Base-by-base conservation (phyloP, 495 filamentous ascomycete genomes). In the Daldinia vernicosa region DNA sequence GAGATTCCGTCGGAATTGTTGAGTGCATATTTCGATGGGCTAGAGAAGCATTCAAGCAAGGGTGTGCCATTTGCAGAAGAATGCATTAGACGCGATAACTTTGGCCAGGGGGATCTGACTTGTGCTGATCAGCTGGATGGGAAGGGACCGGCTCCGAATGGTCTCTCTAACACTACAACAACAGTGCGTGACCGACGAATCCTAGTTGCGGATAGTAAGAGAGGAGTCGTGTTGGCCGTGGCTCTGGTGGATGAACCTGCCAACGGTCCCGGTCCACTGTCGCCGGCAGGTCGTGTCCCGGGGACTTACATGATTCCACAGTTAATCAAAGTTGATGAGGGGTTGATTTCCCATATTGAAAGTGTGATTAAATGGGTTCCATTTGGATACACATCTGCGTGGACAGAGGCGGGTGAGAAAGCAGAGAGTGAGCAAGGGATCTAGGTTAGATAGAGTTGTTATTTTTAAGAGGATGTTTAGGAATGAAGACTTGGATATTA, bases 321-420 rank as follows among this genome's bases (percentile, higher is more conserved):
- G 52, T 55, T 76, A 47, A 40, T 75, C n/a, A 73, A 70, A 30
- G 37, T 75, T 11, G 26, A 59, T 7, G 63, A 69, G 27, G 74
- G 70, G 1, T 59, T 53, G 0, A 75, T 75, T 28, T 55, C 70
- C 30, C 70, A 58, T 3, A 35, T 76, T 9, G 70, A 76, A 47
- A 74, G 67, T 47, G 63, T 69, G 19, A 58, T 74, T 6, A 74
- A 74, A 53, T 76, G 74, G 71, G 62, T 76, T 60, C 71, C 71
- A 2, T 74, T 55, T 28, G 74, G 74, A 51, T 76, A 76, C 40
- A 63, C 55, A 8, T 66, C 71, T 24, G 70, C 54, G 39, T 74
- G 74, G 74, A 24, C 27, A 14, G 54, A 67, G 22, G 59, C 1
- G 14, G 15, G 40, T n/a, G 53, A 56, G 17, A 56, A 35, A 32